These are phyloP conservation scores for Beverwykella pulmonaria DNA, from an alignment of 495 filamentous ascomycete genomes.

Conservation along the genomic window DNA sequence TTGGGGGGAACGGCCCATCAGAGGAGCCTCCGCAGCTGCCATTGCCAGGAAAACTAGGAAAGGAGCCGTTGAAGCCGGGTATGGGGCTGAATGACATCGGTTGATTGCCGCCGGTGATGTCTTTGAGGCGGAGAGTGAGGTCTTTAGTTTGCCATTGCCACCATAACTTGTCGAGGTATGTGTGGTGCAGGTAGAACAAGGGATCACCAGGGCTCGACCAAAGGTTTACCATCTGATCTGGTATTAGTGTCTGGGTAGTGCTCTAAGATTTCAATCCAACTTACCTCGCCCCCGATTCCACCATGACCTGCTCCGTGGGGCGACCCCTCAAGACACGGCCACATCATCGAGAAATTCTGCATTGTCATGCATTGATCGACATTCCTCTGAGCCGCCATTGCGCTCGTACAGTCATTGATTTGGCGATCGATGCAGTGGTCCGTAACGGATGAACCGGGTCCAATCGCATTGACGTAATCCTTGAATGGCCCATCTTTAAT, in stretches of 20 bases:
- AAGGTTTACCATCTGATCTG: conserved; percentile 24
- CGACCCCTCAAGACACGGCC: conserved; percentile 48
- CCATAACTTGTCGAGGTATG: conserved; percentile 25
- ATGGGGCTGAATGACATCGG: too few relatives aligned
- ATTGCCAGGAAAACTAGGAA: too few relatives aligned
- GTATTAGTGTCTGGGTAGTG: too few relatives aligned
- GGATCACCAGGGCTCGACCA: conserved; percentile 27
- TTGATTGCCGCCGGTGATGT: too few relatives aligned
- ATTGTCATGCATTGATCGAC: conserved; percentile 44
- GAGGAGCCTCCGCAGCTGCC: too few relatives aligned
- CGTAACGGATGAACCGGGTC: conserved; percentile 36
- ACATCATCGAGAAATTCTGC: conserved; percentile 38
- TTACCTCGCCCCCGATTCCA: conserved; percentile 43
- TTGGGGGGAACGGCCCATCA: too few relatives aligned
- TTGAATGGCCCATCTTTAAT: conserved; percentile 52
- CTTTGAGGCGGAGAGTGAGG: conserved; percentile 16
- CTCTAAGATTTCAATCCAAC: too few relatives aligned
- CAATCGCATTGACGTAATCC: conserved; percentile 39
- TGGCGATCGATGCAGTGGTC: conserved; percentile 36
- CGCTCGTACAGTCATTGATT: conserved; percentile 41
- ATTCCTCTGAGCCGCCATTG: conserved; percentile 13
- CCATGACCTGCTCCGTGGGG: conserved; percentile 51
- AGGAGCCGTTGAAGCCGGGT: too few relatives aligned
- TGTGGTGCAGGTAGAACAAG: conserved; percentile 29
- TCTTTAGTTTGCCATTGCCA: conserved; percentile 20